A percentile compares a stretch with the other conserved stretches of the same genome.
These are phyloP conservation scores for Colletotrichum graminicola DNA, from an alignment of 2,329 filamentous ascomycete genomes.

Conservation along the genomic window DNA sequence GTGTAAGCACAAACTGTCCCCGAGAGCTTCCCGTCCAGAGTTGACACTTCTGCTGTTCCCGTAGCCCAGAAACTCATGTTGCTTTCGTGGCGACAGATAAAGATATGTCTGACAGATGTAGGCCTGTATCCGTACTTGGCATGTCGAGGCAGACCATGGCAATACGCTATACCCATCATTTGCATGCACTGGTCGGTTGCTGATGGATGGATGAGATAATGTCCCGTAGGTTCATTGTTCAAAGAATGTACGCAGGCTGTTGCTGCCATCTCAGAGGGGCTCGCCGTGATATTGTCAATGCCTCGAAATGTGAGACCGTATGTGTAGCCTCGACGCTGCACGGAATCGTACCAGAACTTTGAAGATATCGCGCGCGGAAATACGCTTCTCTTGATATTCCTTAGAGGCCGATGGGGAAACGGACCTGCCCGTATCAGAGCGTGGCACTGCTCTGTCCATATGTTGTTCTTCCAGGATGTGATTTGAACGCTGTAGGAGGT, in stretches of 20 bases:
- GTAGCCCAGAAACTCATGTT: slow-evolving; percentile 14
- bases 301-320: slow-evolving; percentile 50
- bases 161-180: slow-evolving; percentile 44
- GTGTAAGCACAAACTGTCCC: slow-evolving; percentile 10
- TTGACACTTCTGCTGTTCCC: neutral
- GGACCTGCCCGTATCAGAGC: neutral
- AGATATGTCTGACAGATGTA: slow-evolving; percentile 7
- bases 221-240: neutral
- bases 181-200: slow-evolving; percentile 54
- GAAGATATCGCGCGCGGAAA: neutral
- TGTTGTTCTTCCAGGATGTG: slow-evolving; percentile 45
- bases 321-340: slow-evolving; percentile 47
- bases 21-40: neutral
- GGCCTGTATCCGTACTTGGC: slow-evolving; percentile 11
- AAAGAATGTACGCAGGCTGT: slow-evolving; percentile 37
- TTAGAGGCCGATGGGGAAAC: too few species aligned
- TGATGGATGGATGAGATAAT: slow-evolving; percentile 54
- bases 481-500: slow-evolving; percentile 51
- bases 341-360: slow-evolving; percentile 45
- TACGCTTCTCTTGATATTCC: slow-evolving; percentile 17
- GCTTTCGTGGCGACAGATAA: neutral
- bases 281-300: slow-evolving; percentile 44
- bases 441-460: slow-evolving; percentile 48
- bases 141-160: slow-evolving; percentile 5
- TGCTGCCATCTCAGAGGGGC: slow-evolving; percentile 36